phyloP scores from a whole-genome alignment of 31 red algal species.

The Odonthalia washingtoniensis region DNA sequence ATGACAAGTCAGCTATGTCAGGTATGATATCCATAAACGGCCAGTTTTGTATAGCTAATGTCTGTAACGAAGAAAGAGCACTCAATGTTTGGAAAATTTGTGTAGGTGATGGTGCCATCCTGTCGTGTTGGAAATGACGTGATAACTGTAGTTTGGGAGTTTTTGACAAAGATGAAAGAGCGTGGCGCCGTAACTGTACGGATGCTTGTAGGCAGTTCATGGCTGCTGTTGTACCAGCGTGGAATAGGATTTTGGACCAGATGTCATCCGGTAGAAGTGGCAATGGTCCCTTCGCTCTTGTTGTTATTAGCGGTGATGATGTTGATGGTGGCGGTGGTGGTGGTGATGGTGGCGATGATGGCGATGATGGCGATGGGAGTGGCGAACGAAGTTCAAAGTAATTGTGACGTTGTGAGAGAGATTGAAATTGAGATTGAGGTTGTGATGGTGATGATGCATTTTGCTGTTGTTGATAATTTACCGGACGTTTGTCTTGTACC shows the following conservation, averaged over 20 bases:
- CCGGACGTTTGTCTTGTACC: no score
- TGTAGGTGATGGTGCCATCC: neutral
- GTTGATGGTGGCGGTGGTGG: neutral
- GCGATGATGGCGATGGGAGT: no score
- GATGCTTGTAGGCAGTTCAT: neutral
- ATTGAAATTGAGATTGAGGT: no score
- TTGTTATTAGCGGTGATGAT: neutral
- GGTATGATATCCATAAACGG: neutral
- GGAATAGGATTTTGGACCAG: neutral
- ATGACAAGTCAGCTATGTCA: no score
- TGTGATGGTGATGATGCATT: no score
- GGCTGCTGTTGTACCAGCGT: neutral
- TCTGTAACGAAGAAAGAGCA: neutral
- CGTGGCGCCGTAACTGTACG: neutral
- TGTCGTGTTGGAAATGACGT: neutral
- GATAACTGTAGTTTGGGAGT: neutral
- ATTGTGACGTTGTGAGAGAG: no score
- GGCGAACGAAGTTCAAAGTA: no score
- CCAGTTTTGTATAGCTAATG: neutral
- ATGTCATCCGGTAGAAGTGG: neutral
- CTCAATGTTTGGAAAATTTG: neutral
- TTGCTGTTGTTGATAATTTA: no score
- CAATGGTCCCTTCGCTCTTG: neutral
- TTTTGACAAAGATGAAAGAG: neutral
- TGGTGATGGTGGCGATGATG: no score